Evolutionary conservation across 257 asterid genomes (phyloP).

Genomic region (Primulina eburnea): DNA sequence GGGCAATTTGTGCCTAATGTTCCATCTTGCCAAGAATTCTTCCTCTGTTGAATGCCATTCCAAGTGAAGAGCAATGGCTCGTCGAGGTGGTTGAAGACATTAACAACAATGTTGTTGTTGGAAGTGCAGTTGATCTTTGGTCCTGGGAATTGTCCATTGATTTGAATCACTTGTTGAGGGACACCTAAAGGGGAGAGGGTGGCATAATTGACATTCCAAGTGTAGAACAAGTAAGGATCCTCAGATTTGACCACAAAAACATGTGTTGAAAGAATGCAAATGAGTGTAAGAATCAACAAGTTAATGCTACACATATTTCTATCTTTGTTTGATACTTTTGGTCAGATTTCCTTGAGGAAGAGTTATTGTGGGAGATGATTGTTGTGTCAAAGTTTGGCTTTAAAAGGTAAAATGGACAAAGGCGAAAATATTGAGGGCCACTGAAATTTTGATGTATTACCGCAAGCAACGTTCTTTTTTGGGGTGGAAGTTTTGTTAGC

Average conservation of each 20-base stretch:
- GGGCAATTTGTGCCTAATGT: conserved; percentile 50
- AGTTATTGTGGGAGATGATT: neutral
- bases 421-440: conserved; percentile 10
- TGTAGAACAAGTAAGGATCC: conserved; percentile 51
- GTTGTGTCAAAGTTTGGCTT: conserved; percentile 1
- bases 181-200: conserved; percentile 43
- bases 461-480: conserved; percentile 23
- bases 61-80: conserved; percentile 60
- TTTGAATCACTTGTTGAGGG: conserved; percentile 43
- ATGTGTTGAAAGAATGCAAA: conserved; percentile 11
- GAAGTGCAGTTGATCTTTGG: conserved; percentile 56
- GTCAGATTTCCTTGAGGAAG: neutral
- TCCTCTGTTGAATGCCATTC: conserved; percentile 59
- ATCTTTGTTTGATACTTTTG: neutral
- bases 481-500: conserved; percentile 10
- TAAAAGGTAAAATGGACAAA: neutral
- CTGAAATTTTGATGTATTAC: conserved; percentile 14
- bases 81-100: conserved; percentile 51
- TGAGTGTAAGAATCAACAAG: conserved; percentile 4
- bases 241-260: conserved; percentile 28
- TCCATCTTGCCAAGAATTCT: conserved; percentile 64
- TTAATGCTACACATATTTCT: conserved; percentile 22
- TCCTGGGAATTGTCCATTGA: conserved; percentile 57
- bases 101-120: conserved; percentile 52
- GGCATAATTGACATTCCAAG: conserved; percentile 53